Conservation (phyloP, 2,329 filamentous ascomycete species). For the Metarhizium brunneum region DNA sequence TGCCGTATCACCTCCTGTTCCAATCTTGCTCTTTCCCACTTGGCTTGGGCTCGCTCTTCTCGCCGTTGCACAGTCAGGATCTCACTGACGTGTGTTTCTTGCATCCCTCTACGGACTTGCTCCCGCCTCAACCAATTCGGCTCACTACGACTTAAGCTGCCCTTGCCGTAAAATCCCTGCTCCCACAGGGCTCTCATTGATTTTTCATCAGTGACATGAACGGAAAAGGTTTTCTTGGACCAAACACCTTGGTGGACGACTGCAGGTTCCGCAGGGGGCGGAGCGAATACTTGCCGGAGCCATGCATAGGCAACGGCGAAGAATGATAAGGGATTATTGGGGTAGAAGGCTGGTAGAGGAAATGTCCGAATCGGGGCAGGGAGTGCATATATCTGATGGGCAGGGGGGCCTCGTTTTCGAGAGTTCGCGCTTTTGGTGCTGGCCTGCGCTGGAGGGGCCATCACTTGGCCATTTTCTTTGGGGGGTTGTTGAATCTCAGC, state of each 20-base stretch:
- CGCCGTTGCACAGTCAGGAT: slow-evolving; percentile 68
- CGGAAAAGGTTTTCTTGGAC: slow-evolving; percentile 70
- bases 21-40: slow-evolving; percentile 82
- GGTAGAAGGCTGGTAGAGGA: slow-evolving; percentile 79
- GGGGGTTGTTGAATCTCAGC: slow-evolving; percentile 26
- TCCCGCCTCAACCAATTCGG: slow-evolving; percentile 86
- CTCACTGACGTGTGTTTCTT: slow-evolving; percentile 65
- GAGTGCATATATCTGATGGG: slow-evolving; percentile 70
- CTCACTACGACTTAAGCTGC: slow-evolving; percentile 85
- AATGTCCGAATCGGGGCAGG: slow-evolving; percentile 74
- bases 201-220: slow-evolving; percentile 70
- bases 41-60: slow-evolving; percentile 72
- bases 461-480: slow-evolving; percentile 8
- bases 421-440: slow-evolving; percentile 7
- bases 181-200: slow-evolving; percentile 84
- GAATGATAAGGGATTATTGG: slow-evolving; percentile 84
- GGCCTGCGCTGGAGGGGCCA: slow-evolving; percentile 9
- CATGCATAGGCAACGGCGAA: slow-evolving; percentile 72
- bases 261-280: slow-evolving; percentile 54
- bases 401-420: slow-evolving; percentile 30
- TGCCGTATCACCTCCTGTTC: slow-evolving; percentile 78
- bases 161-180: slow-evolving; percentile 95
- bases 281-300: slow-evolving; percentile 61
- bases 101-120: slow-evolving; percentile 58
- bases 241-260: slow-evolving; percentile 65